A percentile compares a stretch with the other conserved stretches of the same genome.
Conservation (phyloP, 306 rosid genomes). For the Castanea crenata region DNA sequence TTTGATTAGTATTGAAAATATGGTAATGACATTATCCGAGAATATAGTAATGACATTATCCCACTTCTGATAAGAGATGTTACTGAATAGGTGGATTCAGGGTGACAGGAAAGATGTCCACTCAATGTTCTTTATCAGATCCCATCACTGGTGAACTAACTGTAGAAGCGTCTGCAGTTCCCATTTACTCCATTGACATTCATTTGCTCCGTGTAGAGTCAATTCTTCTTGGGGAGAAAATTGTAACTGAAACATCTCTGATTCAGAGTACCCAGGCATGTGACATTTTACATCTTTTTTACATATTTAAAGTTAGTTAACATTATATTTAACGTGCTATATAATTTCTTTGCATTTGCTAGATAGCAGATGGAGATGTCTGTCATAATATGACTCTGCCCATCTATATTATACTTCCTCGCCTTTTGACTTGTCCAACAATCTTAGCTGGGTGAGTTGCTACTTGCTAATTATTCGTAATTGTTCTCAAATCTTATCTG, state of each 20-base stretch:
- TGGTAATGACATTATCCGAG: slow-evolving; percentile 8
- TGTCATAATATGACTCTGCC: slow-evolving; percentile 66
- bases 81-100: slow-evolving; percentile 78
- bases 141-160: slow-evolving; percentile 80
- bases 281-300: slow-evolving; percentile 10
- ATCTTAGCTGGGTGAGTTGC: slow-evolving; percentile 78
- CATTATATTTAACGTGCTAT: slow-evolving; percentile 1
- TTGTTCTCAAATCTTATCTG: background rate
- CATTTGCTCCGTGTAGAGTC: slow-evolving; percentile 86
- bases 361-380: slow-evolving; percentile 94
- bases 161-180: slow-evolving; percentile 80
- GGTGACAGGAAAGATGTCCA: slow-evolving; percentile 76
- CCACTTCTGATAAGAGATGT: slow-evolving; percentile 22
- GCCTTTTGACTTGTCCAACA: slow-evolving; percentile 90
- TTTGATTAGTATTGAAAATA: slow-evolving; percentile 1
- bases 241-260: slow-evolving; percentile 71
- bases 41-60: slow-evolving; percentile 9
- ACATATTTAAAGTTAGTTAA: slow-evolving; percentile 6
- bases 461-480: slow-evolving; percentile 18
- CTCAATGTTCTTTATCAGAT: slow-evolving; percentile 72
- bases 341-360: slow-evolving; percentile 15
- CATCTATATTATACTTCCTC: slow-evolving; percentile 74
- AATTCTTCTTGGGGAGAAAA: slow-evolving; percentile 82
- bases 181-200: slow-evolving; percentile 75
- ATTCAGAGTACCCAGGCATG: slow-evolving; percentile 88